Percentiles rank a stretch among this genome's conserved stretches.
phyloP scores from a whole-genome alignment of 2,329 filamentous ascomycete species.

The Exophiala spinifera region DNA sequence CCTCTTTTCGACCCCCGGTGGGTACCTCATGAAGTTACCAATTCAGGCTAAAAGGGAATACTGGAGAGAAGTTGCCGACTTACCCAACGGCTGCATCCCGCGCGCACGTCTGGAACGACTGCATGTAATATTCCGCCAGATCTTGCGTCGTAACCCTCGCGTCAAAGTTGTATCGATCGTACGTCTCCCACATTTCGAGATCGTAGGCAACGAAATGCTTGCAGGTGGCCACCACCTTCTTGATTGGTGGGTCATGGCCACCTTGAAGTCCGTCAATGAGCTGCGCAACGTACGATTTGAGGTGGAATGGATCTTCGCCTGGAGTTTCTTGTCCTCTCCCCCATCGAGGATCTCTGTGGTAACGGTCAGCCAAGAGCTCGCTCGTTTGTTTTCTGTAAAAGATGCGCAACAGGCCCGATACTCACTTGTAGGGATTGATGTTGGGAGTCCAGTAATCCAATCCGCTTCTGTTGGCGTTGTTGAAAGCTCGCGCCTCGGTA shows the following conservation, averaged over 20 bases:
- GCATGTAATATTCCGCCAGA: conserved; percentile 65
- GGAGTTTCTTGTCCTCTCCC: conserved; percentile 61
- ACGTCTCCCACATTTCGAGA: conserved; percentile 47
- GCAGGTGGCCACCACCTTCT: conserved; percentile 54
- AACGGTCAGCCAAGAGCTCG: neutral
- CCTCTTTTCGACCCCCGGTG: too few relatives aligned
- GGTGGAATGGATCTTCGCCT: conserved; percentile 54
- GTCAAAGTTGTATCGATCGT: conserved; percentile 54
- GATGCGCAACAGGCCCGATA: neutral
- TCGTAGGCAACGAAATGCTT: conserved; percentile 62
- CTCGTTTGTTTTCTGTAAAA: too few relatives aligned
- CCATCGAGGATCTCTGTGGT: conserved; percentile 57
- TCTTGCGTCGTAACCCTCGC: conserved; percentile 56
- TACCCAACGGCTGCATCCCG: conserved; percentile 47
- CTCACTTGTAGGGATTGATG: conserved; percentile 56
- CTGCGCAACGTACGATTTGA: conserved; percentile 52
- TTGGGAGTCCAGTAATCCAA: conserved; percentile 65
- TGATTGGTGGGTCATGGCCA: conserved; percentile 39
- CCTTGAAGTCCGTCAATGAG: conserved; percentile 56
- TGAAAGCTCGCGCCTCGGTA: conserved; percentile 64
- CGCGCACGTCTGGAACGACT: conserved; percentile 62
- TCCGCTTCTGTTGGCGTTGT: conserved; percentile 56
- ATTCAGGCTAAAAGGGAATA: neutral
- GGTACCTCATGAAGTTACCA: too few relatives aligned
- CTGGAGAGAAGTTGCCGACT: neutral